Base-by-base conservation (phyloP, 2,329 filamentous ascomycete genomes). In the Cladosporium oxysporum region DNA sequence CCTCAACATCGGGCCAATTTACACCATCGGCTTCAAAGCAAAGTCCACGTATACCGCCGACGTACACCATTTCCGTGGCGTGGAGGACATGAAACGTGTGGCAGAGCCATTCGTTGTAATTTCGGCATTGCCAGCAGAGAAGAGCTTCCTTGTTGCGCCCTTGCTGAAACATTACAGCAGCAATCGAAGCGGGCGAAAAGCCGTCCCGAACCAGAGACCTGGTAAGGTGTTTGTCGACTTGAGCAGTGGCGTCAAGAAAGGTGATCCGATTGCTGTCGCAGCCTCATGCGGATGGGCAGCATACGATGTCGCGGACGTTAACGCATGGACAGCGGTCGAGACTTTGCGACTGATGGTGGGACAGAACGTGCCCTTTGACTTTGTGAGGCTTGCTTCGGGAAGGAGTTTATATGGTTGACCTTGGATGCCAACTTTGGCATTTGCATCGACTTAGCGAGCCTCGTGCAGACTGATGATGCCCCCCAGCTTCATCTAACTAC, bases 321-420 rank as follows among this genome's bases (percentile, higher is more conserved):
- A 89, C 65, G 91, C 91, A 0, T 95, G 93, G 80, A 93, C 91
- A 26, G 93, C 91, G 2, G 91, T 94, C 5, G 91, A 95, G 79
- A 94, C 89, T 58, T 79, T 95, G 64, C 83, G 91, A 70, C 77
- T 93, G 66, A 83, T 96, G 28, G 90, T 94, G 12, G 92, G 92
- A 11, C 91, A 95, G 79, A 95, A 95, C 76, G 91, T 95, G 65
- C 91, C 90, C 6, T 94, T 92, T 78, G 93, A 91, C 78, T 96
- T 96, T 80, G 92, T 95, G 50, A 84, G 91, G 58, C 81, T 95
- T 75, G 91, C 91, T 47, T 85, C 84, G 69, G 87, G 86, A 28
- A 79, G 85, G 71, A 83, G 83, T 23, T 35, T 65, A 21, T 63
- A 63, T 47, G 49, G n/a, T 21, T 63, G 61, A 63, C 52, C 28